Percentiles rank a stretch among this genome's conserved stretches.
phyloP scores from a whole-genome alignment of 2,329 filamentous ascomycete species.

The Trichoderma koningii region DNA sequence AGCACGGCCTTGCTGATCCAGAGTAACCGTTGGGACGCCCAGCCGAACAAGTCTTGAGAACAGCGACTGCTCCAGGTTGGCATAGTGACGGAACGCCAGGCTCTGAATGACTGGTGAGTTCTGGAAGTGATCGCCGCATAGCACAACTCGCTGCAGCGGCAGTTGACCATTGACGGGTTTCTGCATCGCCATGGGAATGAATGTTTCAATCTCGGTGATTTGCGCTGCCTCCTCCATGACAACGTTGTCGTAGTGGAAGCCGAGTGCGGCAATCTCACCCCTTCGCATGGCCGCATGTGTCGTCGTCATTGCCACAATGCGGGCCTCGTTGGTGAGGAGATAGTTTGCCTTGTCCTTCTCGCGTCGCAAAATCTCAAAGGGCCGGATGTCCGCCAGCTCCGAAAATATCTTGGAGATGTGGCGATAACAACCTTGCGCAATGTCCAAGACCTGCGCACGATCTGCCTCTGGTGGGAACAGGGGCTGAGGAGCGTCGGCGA shows the following conservation, averaged over 20 bases:
- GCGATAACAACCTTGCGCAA: conserved; percentile 80
- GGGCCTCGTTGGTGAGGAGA: conserved; percentile 90
- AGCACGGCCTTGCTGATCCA: conserved; percentile 92
- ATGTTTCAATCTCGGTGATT: conserved; percentile 96
- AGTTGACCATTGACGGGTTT: conserved; percentile 72
- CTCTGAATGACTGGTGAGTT: conserved; percentile 97
- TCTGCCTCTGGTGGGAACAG: conserved; percentile 71
- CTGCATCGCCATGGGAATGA: conserved; percentile 92
- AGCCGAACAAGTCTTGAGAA: conserved; percentile 89
- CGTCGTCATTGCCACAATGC: conserved; percentile 97
- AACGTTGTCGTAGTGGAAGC: conserved; percentile 96
- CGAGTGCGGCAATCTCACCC: conserved; percentile 85
- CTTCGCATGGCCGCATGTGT: conserved; percentile 95
- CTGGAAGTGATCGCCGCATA: conserved; percentile 94
- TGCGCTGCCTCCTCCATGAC: conserved; percentile 98
- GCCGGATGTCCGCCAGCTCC: conserved; percentile 87
- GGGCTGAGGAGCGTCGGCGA: conserved; percentile 82
- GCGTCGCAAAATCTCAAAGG: conserved; percentile 89
- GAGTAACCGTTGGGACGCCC: conserved; percentile 84
- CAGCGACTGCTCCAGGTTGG: conserved; percentile 92
- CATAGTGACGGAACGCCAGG: conserved; percentile 89
- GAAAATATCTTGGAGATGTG: conserved; percentile 90
- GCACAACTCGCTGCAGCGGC: conserved; percentile 80
- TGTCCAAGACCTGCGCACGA: conserved; percentile 69
- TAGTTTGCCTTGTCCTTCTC: conserved; percentile 96